Evolutionary conservation across 306 rosid species (phyloP).

Genomic region (Sicyos edulis): DNA sequence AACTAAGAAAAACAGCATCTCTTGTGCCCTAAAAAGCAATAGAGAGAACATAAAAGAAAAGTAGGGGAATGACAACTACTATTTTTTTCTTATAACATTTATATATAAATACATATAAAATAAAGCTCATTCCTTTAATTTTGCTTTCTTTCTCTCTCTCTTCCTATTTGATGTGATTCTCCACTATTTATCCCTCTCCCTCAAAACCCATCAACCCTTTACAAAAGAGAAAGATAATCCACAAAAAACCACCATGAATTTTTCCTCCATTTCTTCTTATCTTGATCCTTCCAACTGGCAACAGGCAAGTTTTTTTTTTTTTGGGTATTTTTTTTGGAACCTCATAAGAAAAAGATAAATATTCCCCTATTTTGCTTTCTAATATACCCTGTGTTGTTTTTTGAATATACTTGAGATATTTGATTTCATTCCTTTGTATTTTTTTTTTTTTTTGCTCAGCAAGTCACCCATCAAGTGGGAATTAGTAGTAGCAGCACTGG

Average conservation of each 20-base stretch:
- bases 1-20: slow-evolving; percentile 17
- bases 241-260: slow-evolving; percentile 20
- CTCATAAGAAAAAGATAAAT: neutral
- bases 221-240: slow-evolving; percentile 21
- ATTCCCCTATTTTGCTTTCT: slow-evolving; percentile 13
- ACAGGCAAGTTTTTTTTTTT: slow-evolving; percentile 13
- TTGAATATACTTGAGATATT: slow-evolving; percentile 23
- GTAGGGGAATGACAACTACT: neutral
- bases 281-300: slow-evolving; percentile 29
- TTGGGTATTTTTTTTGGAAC: too few species aligned
- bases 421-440: neutral
- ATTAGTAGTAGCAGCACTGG: neutral
- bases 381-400: neutral
- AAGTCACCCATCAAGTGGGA: slow-evolving; percentile 4
- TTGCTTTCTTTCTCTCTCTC: slow-evolving; percentile 16
- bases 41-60: slow-evolving; percentile 11
- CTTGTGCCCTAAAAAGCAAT: slow-evolving; percentile 23
- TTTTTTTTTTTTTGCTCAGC: slow-evolving; percentile 12
- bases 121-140: slow-evolving; percentile 20
- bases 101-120: neutral
- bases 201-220: slow-evolving; percentile 23
- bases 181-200: slow-evolving; percentile 19
- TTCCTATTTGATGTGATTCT: slow-evolving; percentile 23
- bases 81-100: neutral
- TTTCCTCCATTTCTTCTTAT: slow-evolving; percentile 24